Conservation (phyloP, 2,329 filamentous ascomycete species). For the Calonectria hawksworthii region DNA sequence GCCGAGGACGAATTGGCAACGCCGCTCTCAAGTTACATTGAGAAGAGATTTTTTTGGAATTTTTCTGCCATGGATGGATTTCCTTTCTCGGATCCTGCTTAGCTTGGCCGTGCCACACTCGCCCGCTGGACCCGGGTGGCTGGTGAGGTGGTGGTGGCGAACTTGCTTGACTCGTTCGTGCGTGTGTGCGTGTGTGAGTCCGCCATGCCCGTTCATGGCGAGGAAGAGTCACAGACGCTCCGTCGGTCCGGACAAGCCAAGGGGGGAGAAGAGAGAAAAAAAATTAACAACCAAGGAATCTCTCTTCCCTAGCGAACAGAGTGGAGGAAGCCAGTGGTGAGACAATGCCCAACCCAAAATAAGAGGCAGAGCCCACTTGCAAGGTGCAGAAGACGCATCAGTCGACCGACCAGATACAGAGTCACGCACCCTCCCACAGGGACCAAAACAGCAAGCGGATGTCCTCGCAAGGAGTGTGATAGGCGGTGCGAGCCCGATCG, state of each 20-base stretch:
- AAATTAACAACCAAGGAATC: constrained; percentile 9
- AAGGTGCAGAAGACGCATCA: constrained; percentile 14
- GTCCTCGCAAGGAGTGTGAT: constrained; percentile 8
- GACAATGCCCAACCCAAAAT: constrained; percentile 24
- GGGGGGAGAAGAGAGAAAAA: constrained; percentile 7
- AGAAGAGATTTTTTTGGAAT: constrained; percentile 6
- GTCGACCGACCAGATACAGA: constrained; percentile 13
- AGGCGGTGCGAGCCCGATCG: constrained; percentile 32
- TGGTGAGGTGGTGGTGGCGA: constrained; percentile 44
- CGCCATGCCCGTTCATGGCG: background rate
- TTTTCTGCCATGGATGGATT: constrained; percentile 23
- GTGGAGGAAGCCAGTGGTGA: constrained; percentile 20
- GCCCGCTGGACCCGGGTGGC: constrained; percentile 38
- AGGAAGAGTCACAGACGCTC: constrained; percentile 1
- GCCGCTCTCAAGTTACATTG: constrained; percentile 12
- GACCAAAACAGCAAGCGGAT: constrained; percentile 11
- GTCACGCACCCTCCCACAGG: constrained; percentile 19
- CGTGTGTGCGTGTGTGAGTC: background rate
- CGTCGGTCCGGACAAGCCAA: background rate
- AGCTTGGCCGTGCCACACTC: background rate
- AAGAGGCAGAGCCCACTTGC: constrained; percentile 16
- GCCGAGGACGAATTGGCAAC: constrained; percentile 13
- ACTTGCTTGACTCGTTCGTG: constrained; percentile 37
- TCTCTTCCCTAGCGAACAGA: constrained; percentile 1
- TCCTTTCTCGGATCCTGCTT: constrained; percentile 29